A percentile compares a stretch with the other conserved stretches of the same genome.
These are phyloP conservation scores for Karstenula rhodostoma DNA, from an alignment of 2,329 filamentous ascomycete genomes.

Conservation along the genomic window DNA sequence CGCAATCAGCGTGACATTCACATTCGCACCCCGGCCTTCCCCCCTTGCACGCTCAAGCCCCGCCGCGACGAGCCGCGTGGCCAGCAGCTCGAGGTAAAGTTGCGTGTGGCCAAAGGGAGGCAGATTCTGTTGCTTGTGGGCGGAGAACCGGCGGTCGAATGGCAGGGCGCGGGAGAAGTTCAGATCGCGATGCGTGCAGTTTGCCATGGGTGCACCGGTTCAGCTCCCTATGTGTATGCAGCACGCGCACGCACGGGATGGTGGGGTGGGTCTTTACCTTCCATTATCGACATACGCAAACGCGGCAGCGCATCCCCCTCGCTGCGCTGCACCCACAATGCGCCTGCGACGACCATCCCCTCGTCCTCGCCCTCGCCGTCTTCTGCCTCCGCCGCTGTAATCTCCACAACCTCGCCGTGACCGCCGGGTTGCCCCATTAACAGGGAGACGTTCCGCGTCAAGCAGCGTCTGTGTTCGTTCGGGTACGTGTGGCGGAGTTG, in stretches of 20 bases:
- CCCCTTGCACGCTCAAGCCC: background rate
- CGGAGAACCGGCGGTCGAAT: constrained; percentile 1
- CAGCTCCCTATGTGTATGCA: background rate
- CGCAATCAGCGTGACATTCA: constrained; percentile 18
- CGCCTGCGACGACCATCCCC: no score
- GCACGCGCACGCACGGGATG: no score
- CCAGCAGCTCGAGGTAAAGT: constrained; percentile 7
- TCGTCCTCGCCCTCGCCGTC: background rate
- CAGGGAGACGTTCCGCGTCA: background rate
- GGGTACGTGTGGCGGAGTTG: constrained; percentile 9
- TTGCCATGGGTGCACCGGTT: background rate
- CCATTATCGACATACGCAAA: no score
- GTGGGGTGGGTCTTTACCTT: no score
- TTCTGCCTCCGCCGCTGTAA: constrained; percentile 9
- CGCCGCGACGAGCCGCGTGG: constrained; percentile 4
- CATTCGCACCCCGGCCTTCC: background rate
- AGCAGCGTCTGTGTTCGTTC: constrained; percentile 10
- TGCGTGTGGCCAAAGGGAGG: background rate
- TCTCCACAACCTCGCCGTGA: background rate
- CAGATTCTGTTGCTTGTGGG: background rate
- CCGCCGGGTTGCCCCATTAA: background rate
- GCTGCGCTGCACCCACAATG: no score
- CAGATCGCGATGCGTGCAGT: constrained; percentile 16
- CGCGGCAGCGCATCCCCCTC: no score
- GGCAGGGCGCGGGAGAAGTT: constrained; percentile 11